Conservation (phyloP, 2,329 filamentous ascomycete species). For the Curvularia verruculosa region DNA sequence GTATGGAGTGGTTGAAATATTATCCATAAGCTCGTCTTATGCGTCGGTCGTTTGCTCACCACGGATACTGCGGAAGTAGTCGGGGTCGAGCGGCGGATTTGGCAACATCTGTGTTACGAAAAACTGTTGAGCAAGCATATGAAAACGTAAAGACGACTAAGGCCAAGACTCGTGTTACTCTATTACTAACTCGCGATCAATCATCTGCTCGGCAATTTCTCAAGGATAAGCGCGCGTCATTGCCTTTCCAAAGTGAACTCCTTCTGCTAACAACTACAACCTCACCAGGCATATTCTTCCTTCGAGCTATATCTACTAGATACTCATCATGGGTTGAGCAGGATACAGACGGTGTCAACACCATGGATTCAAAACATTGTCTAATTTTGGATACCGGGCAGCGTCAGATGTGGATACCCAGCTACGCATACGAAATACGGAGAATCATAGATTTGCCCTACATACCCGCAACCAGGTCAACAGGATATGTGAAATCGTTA, state of each 20-base stretch:
- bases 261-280: not conserved
- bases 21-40: not conserved
- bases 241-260: not conserved
- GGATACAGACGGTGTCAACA: not conserved
- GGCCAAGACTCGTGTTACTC: not conserved
- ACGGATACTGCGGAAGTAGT: not conserved
- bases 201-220: not conserved
- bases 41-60: not conserved
- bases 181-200: not conserved
- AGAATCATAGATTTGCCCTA: not conserved
- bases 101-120: not conserved
- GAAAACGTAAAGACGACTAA: not conserved
- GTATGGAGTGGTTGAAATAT: not conserved
- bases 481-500: not conserved
- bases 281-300: not conserved
- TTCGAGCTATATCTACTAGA: not conserved
- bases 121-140: not conserved
- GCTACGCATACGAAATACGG: not conserved
- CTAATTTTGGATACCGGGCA: not conserved
- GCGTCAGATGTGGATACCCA: not conserved
- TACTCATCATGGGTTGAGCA: not conserved
- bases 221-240: not conserved
- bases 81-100: not conserved
- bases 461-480: slow-evolving; percentile 6
- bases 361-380: not conserved